A percentile compares a stretch with the other conserved stretches of the same genome.
Conservation (phyloP, 768 basidiomycete genomes). For the Melanogaster broomeanus region DNA sequence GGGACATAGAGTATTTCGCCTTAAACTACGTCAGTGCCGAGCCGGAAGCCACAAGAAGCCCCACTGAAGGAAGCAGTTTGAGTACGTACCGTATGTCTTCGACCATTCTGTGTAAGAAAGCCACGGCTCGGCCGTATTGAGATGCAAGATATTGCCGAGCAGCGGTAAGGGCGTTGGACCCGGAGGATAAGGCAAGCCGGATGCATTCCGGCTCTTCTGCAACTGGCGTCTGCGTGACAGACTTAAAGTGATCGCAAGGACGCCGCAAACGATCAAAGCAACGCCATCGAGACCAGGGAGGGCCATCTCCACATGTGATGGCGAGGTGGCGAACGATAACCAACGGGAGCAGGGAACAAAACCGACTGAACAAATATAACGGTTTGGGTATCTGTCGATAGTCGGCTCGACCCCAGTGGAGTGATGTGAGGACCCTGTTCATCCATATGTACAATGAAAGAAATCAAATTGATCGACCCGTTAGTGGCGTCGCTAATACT, state of each 20-base stretch:
- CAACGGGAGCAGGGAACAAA: not conserved
- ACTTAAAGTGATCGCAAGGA: not conserved
- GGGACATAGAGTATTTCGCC: slow-evolving; percentile 8
- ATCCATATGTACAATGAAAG: no score
- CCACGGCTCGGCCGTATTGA: slow-evolving; percentile 3
- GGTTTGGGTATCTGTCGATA: no score
- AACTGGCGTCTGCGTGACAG: not conserved
- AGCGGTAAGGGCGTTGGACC: slow-evolving; percentile 2
- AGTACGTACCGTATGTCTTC: not conserved
- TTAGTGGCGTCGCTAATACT: no score
- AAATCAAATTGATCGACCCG: no score
- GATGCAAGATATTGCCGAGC: slow-evolving; percentile 1
- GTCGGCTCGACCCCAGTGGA: no score
- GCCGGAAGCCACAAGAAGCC: not conserved
- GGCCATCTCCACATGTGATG: not conserved
- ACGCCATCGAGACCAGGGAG: not conserved
- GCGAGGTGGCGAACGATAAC: not conserved
- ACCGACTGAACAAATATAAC: not conserved
- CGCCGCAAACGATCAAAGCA: not conserved
- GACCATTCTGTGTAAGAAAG: slow-evolving; percentile 1
- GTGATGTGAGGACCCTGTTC: no score
- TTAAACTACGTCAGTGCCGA: not conserved
- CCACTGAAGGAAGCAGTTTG: no score
- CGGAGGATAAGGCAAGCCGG: slow-evolving; percentile 4
- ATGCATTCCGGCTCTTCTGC: not conserved